Base-by-base conservation (phyloP, 441 rosid genomes). In the Gossypium armourianum region DNA sequence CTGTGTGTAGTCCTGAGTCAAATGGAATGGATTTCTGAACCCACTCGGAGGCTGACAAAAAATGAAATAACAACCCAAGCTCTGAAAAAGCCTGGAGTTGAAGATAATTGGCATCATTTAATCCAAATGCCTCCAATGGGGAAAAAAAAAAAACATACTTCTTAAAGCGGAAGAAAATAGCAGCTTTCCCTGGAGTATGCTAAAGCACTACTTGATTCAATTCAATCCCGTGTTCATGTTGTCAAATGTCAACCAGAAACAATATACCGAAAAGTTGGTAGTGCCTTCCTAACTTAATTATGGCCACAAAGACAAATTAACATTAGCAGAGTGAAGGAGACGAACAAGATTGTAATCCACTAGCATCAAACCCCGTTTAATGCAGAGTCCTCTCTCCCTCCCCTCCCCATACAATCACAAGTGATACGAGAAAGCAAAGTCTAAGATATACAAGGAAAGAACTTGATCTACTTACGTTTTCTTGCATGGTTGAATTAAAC, bases 1-100 rank as follows among this genome's bases (percentile, higher is more conserved):
- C 4, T 76, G 81, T 2, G 85, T 84, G 3, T 87, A 83, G 12
- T 79, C 40, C 40, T 29, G 85, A 84, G 29, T 80, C 85, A 1
- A 75, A 72, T 15, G 68, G 54, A 13, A 83, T 74, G 24, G 86
- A 70, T 7, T 73, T 68, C 2, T 83, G 81, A 49, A 80, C 83
- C 0, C 85, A 83, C 29, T 75, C 77, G 0, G 83, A 81, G 32
- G 72, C 72, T n/a, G 81, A 73, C 28, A 71, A 26, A 53, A 72
- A 23, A 21, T 50, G 85, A 80, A 47, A 49, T 49, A 49, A 79
- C 36, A 3, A 77, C 70, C 21, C 80, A 73, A 71, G 73, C 73
- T 72, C 53, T 32, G 2, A 82, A 81, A 72, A 78, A 70, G 61
- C 70, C 71, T 15, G 74, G 78, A 55, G 47, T 69, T 2, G 77